Percentiles rank a stretch among this genome's conserved stretches.
Conservation (phyloP, 2,329 filamentous ascomycete species). For the Colletotrichum somersetense region DNA sequence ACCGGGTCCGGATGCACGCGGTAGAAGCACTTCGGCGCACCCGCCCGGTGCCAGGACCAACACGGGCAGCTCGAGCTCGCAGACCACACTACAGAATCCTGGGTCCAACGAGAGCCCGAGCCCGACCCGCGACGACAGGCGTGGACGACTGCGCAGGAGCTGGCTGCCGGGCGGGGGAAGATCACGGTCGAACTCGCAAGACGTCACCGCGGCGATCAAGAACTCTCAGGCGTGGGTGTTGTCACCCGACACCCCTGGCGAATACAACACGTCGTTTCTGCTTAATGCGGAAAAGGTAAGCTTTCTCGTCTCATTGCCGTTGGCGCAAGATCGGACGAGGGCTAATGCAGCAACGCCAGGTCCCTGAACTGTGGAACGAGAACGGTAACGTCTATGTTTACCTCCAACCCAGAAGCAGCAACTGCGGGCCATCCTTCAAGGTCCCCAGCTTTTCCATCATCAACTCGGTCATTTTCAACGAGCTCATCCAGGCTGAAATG, state of each 20-base stretch:
- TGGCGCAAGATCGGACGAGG: slow-evolving; percentile 37
- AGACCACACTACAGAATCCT: slow-evolving; percentile 43
- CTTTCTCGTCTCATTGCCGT: slow-evolving; percentile 16
- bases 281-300: slow-evolving; percentile 67
- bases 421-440: slow-evolving; percentile 70
- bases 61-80: slow-evolving; percentile 43
- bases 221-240: slow-evolving; percentile 66
- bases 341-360: slow-evolving; percentile 53
- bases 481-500: slow-evolving; percentile 63
- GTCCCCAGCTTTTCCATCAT: slow-evolving; percentile 67
- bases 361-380: slow-evolving; percentile 76
- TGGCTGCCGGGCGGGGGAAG: slow-evolving; percentile 64
- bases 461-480: slow-evolving; percentile 66
- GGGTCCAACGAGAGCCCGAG: slow-evolving; percentile 58
- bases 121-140: slow-evolving; percentile 53
- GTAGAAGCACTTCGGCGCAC: slow-evolving; percentile 64
- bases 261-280: slow-evolving; percentile 68
- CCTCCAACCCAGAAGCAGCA: slow-evolving; percentile 64
- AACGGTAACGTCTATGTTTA: slow-evolving; percentile 69
- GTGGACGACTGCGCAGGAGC: slow-evolving; percentile 63
- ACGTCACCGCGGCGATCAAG: slow-evolving; percentile 45
- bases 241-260: slow-evolving; percentile 62
- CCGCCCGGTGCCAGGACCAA: slow-evolving; percentile 47
- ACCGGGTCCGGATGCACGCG: slow-evolving; percentile 54
- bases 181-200: slow-evolving; percentile 64